These are phyloP conservation scores for Mimosa bimucronata DNA, from an alignment of 306 rosid genomes.

Conservation along the genomic window DNA sequence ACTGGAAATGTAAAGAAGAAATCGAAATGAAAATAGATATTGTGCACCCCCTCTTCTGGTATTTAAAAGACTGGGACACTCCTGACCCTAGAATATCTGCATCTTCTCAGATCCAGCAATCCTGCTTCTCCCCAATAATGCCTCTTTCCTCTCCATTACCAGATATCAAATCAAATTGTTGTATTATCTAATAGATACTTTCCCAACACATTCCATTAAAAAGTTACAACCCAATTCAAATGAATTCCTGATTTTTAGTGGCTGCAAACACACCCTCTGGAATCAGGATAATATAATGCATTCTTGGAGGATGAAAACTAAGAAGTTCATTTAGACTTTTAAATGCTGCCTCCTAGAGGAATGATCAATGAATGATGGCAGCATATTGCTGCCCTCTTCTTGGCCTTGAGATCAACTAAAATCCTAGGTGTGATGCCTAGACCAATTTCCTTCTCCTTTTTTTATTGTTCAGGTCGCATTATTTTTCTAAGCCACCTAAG, in stretches of 20 bases:
- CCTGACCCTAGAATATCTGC: not conserved
- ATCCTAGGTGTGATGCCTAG: slow-evolving; percentile 11
- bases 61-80: not conserved
- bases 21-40: not conserved
- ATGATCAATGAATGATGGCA: not conserved
- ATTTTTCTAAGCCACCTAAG: not conserved
- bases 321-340: not conserved
- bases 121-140: not conserved
- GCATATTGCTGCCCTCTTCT: not conserved
- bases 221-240: not conserved
- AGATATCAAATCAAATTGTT: not conserved
- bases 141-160: not conserved
- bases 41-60: not conserved
- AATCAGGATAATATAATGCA: not conserved
- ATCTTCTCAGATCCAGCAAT: not conserved
- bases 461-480: not conserved
- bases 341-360: not conserved
- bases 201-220: not conserved
- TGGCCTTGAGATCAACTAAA: not conserved
- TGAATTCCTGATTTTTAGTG: not conserved
- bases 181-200: not conserved
- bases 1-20: not conserved
- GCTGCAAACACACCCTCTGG: not conserved
- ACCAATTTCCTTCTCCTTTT: not conserved
- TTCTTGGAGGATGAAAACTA: not conserved